Conservation (phyloP, 768 basidiomycete genomes). For the Trametes punicea region DNA sequence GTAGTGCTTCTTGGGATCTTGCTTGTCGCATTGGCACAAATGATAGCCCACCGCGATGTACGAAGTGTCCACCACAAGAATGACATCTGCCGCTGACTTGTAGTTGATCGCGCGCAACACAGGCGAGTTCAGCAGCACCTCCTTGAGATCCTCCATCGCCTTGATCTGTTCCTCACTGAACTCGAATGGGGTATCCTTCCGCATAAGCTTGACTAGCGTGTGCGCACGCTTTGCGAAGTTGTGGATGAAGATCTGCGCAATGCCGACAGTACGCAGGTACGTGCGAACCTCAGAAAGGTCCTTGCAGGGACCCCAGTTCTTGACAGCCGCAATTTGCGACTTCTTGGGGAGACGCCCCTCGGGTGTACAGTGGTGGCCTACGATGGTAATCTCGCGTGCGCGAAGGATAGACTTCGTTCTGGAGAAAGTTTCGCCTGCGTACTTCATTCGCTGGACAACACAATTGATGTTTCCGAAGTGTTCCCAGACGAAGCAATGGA, state of each 20-base stretch:
- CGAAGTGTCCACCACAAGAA: no score
- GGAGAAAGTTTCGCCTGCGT: slow-evolving; percentile 36
- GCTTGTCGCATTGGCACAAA: slow-evolving; percentile 24
- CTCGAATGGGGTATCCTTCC: slow-evolving; percentile 21
- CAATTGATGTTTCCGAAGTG: slow-evolving; percentile 36
- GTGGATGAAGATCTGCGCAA: slow-evolving; percentile 21
- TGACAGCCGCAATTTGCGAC: slow-evolving; percentile 25
- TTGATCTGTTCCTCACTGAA: slow-evolving; percentile 9
- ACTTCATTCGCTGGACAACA: slow-evolving; percentile 36
- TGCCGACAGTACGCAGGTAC: slow-evolving; percentile 25
- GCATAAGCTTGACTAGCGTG: slow-evolving; percentile 21
- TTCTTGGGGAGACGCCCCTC: slow-evolving; percentile 33
- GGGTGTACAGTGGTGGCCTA: slow-evolving; percentile 36
- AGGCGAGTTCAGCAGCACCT: slow-evolving; percentile 2
- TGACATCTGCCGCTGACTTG: slow-evolving; percentile 4
- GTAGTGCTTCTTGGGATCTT: slow-evolving; percentile 11
- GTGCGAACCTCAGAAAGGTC: slow-evolving; percentile 24
- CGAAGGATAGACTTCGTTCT: slow-evolving; percentile 31
- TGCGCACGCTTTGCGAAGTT: slow-evolving; percentile 20
- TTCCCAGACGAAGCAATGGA: no score
- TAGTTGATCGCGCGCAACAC: slow-evolving; percentile 24
- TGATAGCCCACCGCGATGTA: slow-evolving; percentile 26
- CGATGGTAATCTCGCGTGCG: background rate
- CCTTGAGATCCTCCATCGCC: slow-evolving; percentile 23
- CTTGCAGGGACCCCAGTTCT: slow-evolving; percentile 23